Conservation (phyloP, 2,329 filamentous ascomycete genomes). For the Sclerotinia trifoliorum region DNA sequence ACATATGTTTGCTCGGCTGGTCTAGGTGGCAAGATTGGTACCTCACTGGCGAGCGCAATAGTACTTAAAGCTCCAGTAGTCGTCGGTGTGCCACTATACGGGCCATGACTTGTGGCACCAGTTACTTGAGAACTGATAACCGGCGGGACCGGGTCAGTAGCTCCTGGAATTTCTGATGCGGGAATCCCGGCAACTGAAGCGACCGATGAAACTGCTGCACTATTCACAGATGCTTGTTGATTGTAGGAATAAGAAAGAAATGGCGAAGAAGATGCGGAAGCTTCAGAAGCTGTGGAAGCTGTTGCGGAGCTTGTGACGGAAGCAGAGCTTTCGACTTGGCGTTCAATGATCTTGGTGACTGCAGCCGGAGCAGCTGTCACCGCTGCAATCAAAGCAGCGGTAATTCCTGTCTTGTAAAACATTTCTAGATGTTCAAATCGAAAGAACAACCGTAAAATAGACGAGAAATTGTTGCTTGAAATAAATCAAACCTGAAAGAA, state of each 20-base stretch:
- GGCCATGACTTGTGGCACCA: constrained; percentile 65
- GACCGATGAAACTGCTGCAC: constrained; percentile 32
- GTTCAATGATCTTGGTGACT: not conserved
- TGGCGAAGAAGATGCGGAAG: not conserved
- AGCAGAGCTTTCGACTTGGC: not conserved
- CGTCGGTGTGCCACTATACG: constrained; percentile 64
- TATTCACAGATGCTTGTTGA: constrained; percentile 33
- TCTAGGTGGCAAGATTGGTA: constrained; percentile 58
- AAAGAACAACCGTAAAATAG: not conserved
- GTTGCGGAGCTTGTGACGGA: not conserved
- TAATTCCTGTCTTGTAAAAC: constrained; percentile 18
- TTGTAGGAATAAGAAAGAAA: constrained; percentile 31
- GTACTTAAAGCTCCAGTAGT: constrained; percentile 68
- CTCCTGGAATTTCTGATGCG: constrained; percentile 35
- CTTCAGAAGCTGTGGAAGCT: not conserved
- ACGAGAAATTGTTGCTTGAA: not conserved
- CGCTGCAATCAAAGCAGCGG: constrained; percentile 6
- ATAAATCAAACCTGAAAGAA: not conserved
- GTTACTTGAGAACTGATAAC: constrained; percentile 50
- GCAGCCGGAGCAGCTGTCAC: constrained; percentile 1
- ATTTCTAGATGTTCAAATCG: not conserved
- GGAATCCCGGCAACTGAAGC: constrained; percentile 33
- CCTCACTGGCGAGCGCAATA: constrained; percentile 54
- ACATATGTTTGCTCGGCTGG: constrained; percentile 68
- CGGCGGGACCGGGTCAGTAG: constrained; percentile 38